Evolutionary conservation across 2,329 filamentous ascomycete genomes (phyloP).

Genomic region (Verticillium albo-atrum): DNA sequence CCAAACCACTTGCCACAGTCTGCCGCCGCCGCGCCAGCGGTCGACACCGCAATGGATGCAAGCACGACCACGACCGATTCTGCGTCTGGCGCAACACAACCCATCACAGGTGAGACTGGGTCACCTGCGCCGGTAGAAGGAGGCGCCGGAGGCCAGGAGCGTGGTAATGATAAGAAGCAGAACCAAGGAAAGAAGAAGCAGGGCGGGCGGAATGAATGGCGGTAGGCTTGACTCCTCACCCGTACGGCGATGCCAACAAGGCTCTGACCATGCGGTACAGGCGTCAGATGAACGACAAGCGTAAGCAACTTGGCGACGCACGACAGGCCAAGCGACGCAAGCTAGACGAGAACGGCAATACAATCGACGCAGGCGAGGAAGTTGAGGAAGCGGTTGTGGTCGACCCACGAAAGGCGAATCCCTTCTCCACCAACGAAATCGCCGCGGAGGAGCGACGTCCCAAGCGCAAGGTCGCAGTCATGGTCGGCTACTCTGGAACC

Average conservation of each 20-base stretch:
- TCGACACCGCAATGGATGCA: background rate
- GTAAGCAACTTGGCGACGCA: conserved; percentile 32
- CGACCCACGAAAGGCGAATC: conserved; percentile 31
- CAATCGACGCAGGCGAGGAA: conserved; percentile 14
- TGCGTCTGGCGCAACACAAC: background rate
- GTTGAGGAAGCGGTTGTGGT: background rate
- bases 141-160: background rate
- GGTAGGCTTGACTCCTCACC: conserved; percentile 14
- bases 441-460: conserved; percentile 80
- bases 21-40: background rate
- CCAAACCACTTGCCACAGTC: background rate
- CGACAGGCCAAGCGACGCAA: conserved; percentile 38
- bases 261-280: conserved; percentile 28
- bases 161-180: background rate
- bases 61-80: background rate
- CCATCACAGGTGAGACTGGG: background rate
- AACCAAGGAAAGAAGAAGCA: conserved; percentile 3
- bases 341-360: conserved; percentile 29
- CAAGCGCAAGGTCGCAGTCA: conserved; percentile 93
- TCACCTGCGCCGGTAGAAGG: background rate
- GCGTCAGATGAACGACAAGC: conserved; percentile 31
- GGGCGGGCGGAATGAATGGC: conserved; percentile 17
- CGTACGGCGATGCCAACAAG: conserved; percentile 16
- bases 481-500: conserved; percentile 93
- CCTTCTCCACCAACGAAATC: conserved; percentile 73